Conservation (phyloP, 495 filamentous ascomycete species). For the Hypoxylon rickii region DNA sequence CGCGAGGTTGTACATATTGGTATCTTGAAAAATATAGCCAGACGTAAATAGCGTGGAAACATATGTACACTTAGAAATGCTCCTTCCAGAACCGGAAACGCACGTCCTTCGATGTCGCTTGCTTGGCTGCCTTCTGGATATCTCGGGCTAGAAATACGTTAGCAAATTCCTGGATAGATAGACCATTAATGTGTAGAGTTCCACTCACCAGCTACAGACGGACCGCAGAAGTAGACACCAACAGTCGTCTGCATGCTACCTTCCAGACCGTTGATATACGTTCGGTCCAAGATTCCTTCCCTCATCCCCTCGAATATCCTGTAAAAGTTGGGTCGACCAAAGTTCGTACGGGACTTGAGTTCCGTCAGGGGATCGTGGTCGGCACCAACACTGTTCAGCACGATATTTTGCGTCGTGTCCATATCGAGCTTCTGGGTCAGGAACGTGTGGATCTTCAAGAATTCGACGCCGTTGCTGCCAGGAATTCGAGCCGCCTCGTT, state of each 20-base stretch:
- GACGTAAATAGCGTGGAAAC: constrained; percentile 16
- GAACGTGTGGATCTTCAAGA: constrained; percentile 97
- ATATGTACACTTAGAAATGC: constrained; percentile 60
- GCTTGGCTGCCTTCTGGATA: constrained; percentile 79
- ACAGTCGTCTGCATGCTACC: constrained; percentile 76
- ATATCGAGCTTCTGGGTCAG: constrained; percentile 91
- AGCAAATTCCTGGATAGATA: constrained; percentile 16
- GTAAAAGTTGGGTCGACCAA: constrained; percentile 89
- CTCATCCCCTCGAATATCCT: constrained; percentile 84
- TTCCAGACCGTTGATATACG: constrained; percentile 82
- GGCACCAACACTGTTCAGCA: constrained; percentile 89
- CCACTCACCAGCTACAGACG: constrained; percentile 53
- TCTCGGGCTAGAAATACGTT: constrained; percentile 65
- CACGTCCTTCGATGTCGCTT: constrained; percentile 73
- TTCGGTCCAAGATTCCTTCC: constrained; percentile 80
- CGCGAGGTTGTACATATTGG: constrained; percentile 5
- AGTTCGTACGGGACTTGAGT: constrained; percentile 87
- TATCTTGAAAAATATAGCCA: constrained; percentile 12
- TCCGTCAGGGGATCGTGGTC: constrained; percentile 90
- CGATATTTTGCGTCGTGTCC: constrained; percentile 94
- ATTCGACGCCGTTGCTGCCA: constrained; percentile 72
- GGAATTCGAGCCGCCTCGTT: constrained; percentile 65
- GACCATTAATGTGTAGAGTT: background rate
- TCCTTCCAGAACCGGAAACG: constrained; percentile 99
- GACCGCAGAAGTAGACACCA: constrained; percentile 96